Base-by-base conservation (phyloP, 1,284 basidiomycete species). In the Naganishia sp. region DNA sequence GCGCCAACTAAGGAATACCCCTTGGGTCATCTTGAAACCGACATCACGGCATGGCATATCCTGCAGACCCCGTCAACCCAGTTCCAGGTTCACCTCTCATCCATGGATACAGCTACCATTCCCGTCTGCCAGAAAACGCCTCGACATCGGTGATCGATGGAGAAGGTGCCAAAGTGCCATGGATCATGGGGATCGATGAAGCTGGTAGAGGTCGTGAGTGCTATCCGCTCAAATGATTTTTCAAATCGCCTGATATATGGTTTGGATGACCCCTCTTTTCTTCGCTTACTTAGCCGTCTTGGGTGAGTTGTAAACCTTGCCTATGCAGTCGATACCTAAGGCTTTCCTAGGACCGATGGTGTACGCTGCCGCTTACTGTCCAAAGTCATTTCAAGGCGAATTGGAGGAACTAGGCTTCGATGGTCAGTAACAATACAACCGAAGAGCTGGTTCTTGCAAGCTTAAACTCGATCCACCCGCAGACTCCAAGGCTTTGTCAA, bases 311-410 rank as follows among this genome's bases (percentile, higher is more conserved):
- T 2, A 13, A 48, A 31, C 44, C 39, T 3, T 5, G 15, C 28
- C 28, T 16, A 36, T 50, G 21, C n/a, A 16, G n/a, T 16, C 6
- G 5, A 5, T 39, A 23, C 16, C n/a, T 25, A 31, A 60, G 48
- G 10, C 21, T 48, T 42, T 33, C 16, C 13, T 31, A 81, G 83
- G 84, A 2, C 95, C 95, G 0, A 85, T 98, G 71, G 95, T 99
- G 0, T 99, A 99, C 74, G 95, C 91, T 1, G 86, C 95, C 28
- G 93, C 95, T 0, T 98, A 93, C 77, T 98, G 94, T 73, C 91
- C 92, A 0, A 81, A 85, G 4, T 82, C 87, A 11, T 97, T 91
- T 80, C 84, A 88, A 72, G 85, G 88, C 9, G 79, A 86, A 15
- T 80, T 99, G 56, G 87, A 92, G 56, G 78, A 83, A 6, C 84